Conservation (phyloP, 305 asterid genomes). For the Petunia hybrid region DNA sequence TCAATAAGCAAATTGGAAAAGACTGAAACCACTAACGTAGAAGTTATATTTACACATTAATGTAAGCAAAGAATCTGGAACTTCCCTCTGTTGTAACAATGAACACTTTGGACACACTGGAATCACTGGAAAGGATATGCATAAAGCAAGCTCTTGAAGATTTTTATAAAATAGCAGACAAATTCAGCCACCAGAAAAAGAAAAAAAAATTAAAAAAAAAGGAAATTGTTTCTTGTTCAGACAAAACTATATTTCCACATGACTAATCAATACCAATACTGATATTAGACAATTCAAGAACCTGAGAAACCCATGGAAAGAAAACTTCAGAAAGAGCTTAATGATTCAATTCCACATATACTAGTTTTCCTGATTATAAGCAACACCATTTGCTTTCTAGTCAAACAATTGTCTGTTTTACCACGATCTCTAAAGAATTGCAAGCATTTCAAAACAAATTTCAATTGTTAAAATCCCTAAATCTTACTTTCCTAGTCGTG, state of each 20-base stretch:
- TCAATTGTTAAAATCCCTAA: neutral
- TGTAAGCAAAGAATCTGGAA: neutral
- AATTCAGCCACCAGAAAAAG: neutral
- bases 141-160: neutral
- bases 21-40: neutral
- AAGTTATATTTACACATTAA: neutral
- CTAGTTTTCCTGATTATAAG: neutral
- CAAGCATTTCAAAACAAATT: neutral
- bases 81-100: neutral
- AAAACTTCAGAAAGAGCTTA: neutral
- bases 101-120: neutral
- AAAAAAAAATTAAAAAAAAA: too few species aligned
- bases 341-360: neutral
- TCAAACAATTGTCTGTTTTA: neutral
- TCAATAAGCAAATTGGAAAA: neutral
- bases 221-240: neutral
- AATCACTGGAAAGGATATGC: neutral
- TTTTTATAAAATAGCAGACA: neutral
- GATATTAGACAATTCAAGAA: neutral
- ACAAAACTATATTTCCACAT: neutral
- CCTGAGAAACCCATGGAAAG: neutral
- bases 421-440: neutral
- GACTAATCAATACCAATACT: slow-evolving; percentile 1
- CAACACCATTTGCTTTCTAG: neutral
- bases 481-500: neutral